phyloP scores from a whole-genome alignment of 306 rosid genomes.

The Corylus americana region DNA sequence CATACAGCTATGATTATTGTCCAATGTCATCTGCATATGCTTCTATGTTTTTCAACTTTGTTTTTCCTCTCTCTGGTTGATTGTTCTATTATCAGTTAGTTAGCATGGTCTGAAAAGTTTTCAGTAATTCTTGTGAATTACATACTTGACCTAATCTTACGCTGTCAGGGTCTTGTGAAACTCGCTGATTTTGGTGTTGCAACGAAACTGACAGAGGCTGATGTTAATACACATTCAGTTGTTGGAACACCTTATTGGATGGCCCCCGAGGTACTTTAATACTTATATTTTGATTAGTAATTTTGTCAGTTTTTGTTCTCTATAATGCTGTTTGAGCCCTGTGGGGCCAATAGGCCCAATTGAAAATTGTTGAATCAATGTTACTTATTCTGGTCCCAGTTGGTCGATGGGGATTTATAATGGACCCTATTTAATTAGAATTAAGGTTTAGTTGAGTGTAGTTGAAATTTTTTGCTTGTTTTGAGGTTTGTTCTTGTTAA shows the following conservation, averaged over 20 bases:
- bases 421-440: not conserved
- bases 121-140: slow-evolving; percentile 16
- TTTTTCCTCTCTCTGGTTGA: not conserved
- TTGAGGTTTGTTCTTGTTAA: not conserved
- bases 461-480: not conserved
- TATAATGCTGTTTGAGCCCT: not conserved
- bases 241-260: slow-evolving; percentile 99
- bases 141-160: slow-evolving; percentile 1
- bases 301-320: not conserved
- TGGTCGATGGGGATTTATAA: not conserved
- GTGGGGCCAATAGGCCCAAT: not conserved
- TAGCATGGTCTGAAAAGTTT: slow-evolving; percentile 11
- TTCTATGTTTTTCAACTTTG: not conserved
- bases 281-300: slow-evolving; percentile 17
- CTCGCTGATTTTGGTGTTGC: slow-evolving; percentile 99
- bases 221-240: slow-evolving; percentile 98
- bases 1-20: not conserved
- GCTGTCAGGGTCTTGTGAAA: slow-evolving; percentile 94
- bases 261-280: slow-evolving; percentile 91
- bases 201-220: slow-evolving; percentile 95
- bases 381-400: not conserved
- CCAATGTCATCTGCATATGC: not conserved
- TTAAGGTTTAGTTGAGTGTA: not conserved
- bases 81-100: not conserved
- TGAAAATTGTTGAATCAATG: not conserved